Percentiles rank a stretch among this genome's conserved stretches.
These are phyloP conservation scores for Pichia membranifaciens DNA, from an alignment of 805 yeast genomes.

Conservation along the genomic window DNA sequence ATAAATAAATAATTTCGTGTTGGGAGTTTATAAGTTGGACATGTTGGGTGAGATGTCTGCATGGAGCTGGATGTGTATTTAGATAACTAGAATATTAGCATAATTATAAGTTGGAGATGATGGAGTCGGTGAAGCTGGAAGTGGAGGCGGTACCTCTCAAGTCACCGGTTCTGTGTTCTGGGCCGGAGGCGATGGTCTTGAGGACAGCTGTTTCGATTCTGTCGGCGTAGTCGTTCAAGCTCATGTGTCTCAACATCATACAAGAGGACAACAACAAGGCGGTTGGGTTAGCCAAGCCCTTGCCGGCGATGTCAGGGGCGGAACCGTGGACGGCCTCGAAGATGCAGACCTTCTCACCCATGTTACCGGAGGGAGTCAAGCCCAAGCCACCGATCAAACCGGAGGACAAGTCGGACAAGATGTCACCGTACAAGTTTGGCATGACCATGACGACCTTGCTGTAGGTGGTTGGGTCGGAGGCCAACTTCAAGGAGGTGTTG, in stretches of 20 bases:
- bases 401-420: constrained; percentile 94
- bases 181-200: constrained; percentile 89
- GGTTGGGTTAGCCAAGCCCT: constrained; percentile 98
- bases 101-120: constrained; percentile 64
- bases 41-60: too few relatives aligned
- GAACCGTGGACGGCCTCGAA: constrained; percentile 99
- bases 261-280: constrained; percentile 92
- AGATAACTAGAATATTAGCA: not conserved
- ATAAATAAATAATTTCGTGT: constrained; percentile 2
- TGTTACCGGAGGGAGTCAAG: constrained; percentile 97
- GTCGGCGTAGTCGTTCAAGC: constrained; percentile 73
- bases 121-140: constrained; percentile 83
- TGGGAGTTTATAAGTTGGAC: not conserved
- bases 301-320: constrained; percentile 99
- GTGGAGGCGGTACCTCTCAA: constrained; percentile 91
- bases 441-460: constrained; percentile 85
- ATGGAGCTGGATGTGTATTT: too few relatives aligned
- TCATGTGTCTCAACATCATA: constrained; percentile 99
- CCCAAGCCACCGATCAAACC: constrained; percentile 99
- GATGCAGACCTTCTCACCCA: constrained; percentile 96
- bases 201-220: constrained; percentile 83
- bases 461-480: constrained; percentile 84
- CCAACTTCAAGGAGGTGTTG: constrained; percentile 88
- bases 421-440: constrained; percentile 99
- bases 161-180: constrained; percentile 94